Percentiles rank a stretch among this genome's conserved stretches.
These are phyloP conservation scores for Colletotrichum noveboracense DNA, from an alignment of 2,329 filamentous ascomycete species.

Conservation along the genomic window DNA sequence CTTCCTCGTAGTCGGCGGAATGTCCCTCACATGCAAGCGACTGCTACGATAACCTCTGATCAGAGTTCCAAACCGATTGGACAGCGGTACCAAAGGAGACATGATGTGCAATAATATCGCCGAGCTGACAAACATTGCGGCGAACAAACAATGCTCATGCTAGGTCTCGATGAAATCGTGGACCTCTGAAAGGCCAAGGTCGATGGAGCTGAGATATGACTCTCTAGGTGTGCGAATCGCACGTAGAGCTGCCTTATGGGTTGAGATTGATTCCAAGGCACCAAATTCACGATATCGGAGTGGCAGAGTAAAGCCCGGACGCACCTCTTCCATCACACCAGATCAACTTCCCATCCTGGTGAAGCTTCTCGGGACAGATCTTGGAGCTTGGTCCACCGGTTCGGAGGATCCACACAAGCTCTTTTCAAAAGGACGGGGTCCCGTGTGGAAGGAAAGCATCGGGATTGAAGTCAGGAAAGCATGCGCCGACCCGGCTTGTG, in stretches of 20 bases:
- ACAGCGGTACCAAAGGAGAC: neutral
- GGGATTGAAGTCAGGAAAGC: neutral
- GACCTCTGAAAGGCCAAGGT: neutral
- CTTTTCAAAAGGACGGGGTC: neutral
- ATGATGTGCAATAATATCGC: neutral
- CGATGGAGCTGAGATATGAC: neutral
- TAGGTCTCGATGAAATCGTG: neutral
- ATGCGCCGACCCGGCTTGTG: neutral
- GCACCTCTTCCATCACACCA: neutral
- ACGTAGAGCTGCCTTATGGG: neutral
- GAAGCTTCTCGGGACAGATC: neutral
- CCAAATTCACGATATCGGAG: neutral
- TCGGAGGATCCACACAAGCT: constrained; percentile 12
- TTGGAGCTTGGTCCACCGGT: constrained; percentile 15
- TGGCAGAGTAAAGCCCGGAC: neutral
- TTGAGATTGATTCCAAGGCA: neutral
- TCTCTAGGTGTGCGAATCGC: neutral
- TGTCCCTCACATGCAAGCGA: neutral
- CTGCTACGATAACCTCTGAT: neutral
- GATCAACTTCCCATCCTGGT: neutral
- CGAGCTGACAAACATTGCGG: neutral
- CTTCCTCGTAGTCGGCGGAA: neutral
- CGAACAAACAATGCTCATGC: neutral
- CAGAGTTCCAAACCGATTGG: neutral
- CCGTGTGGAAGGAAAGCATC: neutral